Conservation (phyloP, 73 alveolate species). For the Symbiodinium natans region DNA sequence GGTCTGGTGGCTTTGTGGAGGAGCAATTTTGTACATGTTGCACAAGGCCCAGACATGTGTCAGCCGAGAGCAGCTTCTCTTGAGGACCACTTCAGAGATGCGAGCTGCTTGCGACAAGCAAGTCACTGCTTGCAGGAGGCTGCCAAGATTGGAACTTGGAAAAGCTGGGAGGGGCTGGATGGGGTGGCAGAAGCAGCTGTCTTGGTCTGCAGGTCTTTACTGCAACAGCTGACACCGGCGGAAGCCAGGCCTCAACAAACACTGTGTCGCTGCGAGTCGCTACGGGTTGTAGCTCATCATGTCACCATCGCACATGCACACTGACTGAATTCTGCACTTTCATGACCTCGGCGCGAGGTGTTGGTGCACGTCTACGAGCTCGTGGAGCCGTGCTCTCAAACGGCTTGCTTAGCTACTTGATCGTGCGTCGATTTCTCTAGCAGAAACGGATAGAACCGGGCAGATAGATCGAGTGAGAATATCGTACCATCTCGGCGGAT, state of each 20-base stretch:
- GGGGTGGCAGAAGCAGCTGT: neutral
- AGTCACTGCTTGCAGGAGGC: slow-evolving; percentile 86
- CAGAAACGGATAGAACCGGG: no score
- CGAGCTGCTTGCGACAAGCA: slow-evolving; percentile 60
- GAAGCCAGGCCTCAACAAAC: slow-evolving; percentile 47
- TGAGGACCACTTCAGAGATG: slow-evolving; percentile 84
- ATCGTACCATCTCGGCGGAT: no score
- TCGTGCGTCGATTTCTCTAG: neutral
- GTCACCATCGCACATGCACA: no score
- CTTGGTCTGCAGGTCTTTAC: neutral
- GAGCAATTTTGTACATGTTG: no score
- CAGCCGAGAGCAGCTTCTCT: neutral
- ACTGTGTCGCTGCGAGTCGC: no score
- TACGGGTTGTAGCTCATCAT: no score
- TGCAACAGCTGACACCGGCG: slow-evolving; percentile 61
- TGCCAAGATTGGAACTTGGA: no score
- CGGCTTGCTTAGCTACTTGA: neutral
- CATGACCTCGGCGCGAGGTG: slow-evolving; percentile 11
- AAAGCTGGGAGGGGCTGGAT: neutral
- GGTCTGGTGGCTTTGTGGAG: slow-evolving; percentile 92
- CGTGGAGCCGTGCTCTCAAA: slow-evolving; percentile 15
- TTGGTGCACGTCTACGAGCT: slow-evolving; percentile 80
- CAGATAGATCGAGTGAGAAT: no score
- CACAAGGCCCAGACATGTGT: neutral
- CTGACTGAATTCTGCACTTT: no score